Evolutionary conservation across 1,139 yeast genomes (phyloP), one percentile per base, ranked within the genome.

Genomic region (Candida labiduridarum): DNA sequence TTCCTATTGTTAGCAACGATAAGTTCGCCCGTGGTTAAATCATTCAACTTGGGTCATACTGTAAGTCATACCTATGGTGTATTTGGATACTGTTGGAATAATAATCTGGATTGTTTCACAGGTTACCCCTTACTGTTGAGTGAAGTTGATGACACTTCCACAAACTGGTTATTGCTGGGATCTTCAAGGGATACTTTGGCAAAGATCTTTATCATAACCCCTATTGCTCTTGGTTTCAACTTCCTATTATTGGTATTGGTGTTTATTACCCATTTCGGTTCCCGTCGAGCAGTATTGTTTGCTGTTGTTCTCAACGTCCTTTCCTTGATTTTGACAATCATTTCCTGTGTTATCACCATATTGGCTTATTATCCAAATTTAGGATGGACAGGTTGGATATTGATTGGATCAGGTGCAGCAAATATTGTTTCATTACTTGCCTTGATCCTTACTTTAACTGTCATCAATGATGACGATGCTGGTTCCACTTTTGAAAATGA

Each of bases 151-250:
- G 44, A 22, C 25, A 44, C 50, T 6, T 38, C 56, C 14, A 29
- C 47, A 16, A 59, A 59, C 52, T 73, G 76, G 76, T 42, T 62
- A 3, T 62, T 72, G 49, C 53, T 58, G 15, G 25, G 49, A 2
- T 31, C 50, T 41, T 84, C 90, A 1, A 76, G 96, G 57, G 79
- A 78, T 54, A 76, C 83, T 1, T 78, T 92, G 48, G 85, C 95
- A 3, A 83, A 84, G 56, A 75, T 89, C 44, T 76, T 94, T 49
- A 82, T 92, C 43, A 82, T 89, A 16, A 91, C 88, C 56, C 96
- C 96, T 0, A 82, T 92, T 33, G 89, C 96, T 3, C 83, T 89
- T 14, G 96, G 92, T 0, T 73, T 89, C 63, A 83, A 89, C n/a
- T 74, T 85, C 48, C 49, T 69, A 29, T 51, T 61, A n/a, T 56